phyloP scores from a whole-genome alignment of 495 filamentous ascomycete genomes.

The Aspergillus hancockii region DNA sequence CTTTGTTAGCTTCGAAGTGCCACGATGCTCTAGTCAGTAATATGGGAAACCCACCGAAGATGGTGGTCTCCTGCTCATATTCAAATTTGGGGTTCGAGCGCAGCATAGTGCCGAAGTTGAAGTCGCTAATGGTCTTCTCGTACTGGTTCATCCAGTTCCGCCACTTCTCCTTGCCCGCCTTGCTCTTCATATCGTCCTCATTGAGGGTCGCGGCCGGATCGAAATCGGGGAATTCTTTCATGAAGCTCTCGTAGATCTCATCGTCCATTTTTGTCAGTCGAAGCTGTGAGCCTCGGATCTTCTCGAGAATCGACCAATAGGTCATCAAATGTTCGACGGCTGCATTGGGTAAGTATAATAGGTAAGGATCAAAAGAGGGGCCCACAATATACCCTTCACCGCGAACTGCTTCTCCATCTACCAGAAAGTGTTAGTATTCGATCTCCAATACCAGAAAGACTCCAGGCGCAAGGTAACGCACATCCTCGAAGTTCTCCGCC shows the following conservation, averaged over 20 bases:
- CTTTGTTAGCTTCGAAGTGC: constrained; percentile 12
- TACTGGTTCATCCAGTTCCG: constrained; percentile 91
- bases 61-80: constrained; percentile 86
- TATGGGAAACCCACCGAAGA: constrained; percentile 57
- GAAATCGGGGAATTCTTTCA: constrained; percentile 86
- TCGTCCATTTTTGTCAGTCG: constrained; percentile 92
- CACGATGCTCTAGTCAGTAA: neutral
- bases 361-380: constrained; percentile 1
- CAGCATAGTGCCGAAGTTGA: constrained; percentile 95
- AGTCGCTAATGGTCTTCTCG: constrained; percentile 90
- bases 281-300: constrained; percentile 78
- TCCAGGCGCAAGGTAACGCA: constrained; percentile 35
- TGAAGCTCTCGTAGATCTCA: constrained; percentile 88
- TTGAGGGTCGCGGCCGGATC: constrained; percentile 76
- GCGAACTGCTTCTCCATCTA: constrained; percentile 99
- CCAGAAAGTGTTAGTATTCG: constrained; percentile 26
- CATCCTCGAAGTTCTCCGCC: constrained; percentile 78
- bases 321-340: constrained; percentile 93
- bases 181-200: constrained; percentile 97
- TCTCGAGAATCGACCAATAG: constrained; percentile 95
- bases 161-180: constrained; percentile 93
- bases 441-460: neutral
- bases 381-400: constrained; percentile 73
- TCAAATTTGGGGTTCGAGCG: constrained; percentile 75
- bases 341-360: constrained; percentile 34